These are phyloP conservation scores for Agaricus blazei DNA, from an alignment of 768 basidiomycete genomes.

Conservation along the genomic window DNA sequence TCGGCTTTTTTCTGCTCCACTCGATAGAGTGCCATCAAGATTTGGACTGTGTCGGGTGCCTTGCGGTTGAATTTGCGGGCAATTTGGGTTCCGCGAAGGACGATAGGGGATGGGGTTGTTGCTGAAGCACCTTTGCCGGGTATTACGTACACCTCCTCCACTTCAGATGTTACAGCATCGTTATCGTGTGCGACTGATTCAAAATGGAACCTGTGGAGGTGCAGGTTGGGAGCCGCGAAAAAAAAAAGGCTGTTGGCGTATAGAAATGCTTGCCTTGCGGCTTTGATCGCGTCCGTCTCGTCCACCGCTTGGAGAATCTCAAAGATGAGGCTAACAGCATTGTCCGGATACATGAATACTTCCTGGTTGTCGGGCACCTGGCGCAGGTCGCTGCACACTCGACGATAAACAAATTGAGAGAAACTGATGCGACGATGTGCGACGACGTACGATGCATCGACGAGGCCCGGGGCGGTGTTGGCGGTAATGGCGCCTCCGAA, in stretches of 20 bases:
- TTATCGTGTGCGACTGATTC: slow-evolving; percentile 90
- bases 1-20: slow-evolving; percentile 69
- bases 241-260: not conserved
- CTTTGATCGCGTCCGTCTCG: slow-evolving; percentile 46
- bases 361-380: slow-evolving; percentile 96
- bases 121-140: slow-evolving; percentile 31
- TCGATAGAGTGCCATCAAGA: slow-evolving; percentile 80
- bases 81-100: slow-evolving; percentile 64
- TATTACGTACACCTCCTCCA: slow-evolving; percentile 36
- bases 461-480: slow-evolving; percentile 45
- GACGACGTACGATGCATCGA: slow-evolving; percentile 81
- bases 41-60: slow-evolving; percentile 60
- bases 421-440: not conserved
- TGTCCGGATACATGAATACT: slow-evolving; percentile 73
- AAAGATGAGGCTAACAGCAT: slow-evolving; percentile 70
- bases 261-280: slow-evolving; percentile 53
- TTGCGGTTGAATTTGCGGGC: slow-evolving; percentile 74
- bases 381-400: slow-evolving; percentile 42
- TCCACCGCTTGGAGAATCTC: slow-evolving; percentile 81
- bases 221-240: slow-evolving; percentile 3
- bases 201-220: slow-evolving; percentile 75
- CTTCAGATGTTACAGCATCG: slow-evolving; percentile 46
- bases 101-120: slow-evolving; percentile 50
- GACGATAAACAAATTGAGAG: not conserved
- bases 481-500: slow-evolving; percentile 87